A percentile compares a stretch with the other conserved stretches of the same genome.
Conservation (phyloP, 2,329 filamentous ascomycete species). For the Massarina eburnea region DNA sequence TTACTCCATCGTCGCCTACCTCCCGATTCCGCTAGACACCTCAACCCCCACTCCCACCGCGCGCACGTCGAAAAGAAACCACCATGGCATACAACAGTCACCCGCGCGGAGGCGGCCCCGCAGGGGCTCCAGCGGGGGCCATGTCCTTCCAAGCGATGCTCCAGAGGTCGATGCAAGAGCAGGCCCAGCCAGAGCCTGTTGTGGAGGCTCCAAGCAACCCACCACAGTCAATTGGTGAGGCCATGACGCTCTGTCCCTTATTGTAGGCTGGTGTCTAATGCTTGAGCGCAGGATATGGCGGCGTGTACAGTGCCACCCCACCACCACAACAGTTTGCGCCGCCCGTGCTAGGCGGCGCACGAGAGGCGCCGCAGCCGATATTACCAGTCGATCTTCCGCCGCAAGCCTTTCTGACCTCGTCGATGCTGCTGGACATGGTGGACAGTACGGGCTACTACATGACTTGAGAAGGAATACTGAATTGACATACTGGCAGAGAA, state of each 20-base stretch:
- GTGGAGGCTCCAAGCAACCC: constrained; percentile 27
- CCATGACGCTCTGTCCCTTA: constrained; percentile 2
- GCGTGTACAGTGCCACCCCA: constrained; percentile 42
- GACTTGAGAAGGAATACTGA: constrained; percentile 5
- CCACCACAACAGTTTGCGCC: constrained; percentile 54
- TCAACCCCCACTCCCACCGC: constrained; percentile 6
- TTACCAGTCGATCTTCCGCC: constrained; percentile 62
- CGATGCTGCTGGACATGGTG: constrained; percentile 91
- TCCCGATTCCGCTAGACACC: constrained; percentile 23
- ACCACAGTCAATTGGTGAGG: constrained; percentile 29
- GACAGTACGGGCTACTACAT: constrained; percentile 66
- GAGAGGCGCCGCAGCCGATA: constrained; percentile 25
- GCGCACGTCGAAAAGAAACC: constrained; percentile 2
- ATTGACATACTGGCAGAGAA: constrained; percentile 67
- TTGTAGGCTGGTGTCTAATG: constrained; percentile 16
- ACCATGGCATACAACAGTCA: constrained; percentile 33
- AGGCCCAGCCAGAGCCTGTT: constrained; percentile 22
- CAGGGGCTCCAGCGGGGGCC: constrained; percentile 31
- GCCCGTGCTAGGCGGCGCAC: constrained; percentile 32
- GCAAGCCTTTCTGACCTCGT: constrained; percentile 98
- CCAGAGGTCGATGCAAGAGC: constrained; percentile 38
- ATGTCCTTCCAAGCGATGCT: constrained; percentile 42
- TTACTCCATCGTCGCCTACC: constrained; percentile 18
- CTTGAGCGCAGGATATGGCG: constrained; percentile 32
- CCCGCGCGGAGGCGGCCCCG: constrained; percentile 33